Evolutionary conservation across 2,329 filamentous ascomycete species (phyloP).

Genomic region (Fusarium falciforme): DNA sequence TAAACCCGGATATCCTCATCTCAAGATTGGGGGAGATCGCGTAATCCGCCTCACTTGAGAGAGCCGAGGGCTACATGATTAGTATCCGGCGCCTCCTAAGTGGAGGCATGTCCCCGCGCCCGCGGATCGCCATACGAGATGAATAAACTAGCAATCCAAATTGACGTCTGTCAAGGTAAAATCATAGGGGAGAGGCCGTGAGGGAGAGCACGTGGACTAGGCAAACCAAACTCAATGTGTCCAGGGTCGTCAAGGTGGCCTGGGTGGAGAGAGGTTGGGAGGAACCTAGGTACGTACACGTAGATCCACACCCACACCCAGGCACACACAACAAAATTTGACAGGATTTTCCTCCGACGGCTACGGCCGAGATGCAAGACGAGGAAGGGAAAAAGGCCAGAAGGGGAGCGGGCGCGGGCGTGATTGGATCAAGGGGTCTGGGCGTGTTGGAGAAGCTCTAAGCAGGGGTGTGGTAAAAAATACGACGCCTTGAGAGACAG

Average conservation of each 20-base stretch:
- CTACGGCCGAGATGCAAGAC: slow-evolving; percentile 34
- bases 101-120: neutral
- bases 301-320: neutral
- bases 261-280: neutral
- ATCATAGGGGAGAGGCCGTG: neutral
- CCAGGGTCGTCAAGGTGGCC: neutral
- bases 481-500: neutral
- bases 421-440: slow-evolving; percentile 14
- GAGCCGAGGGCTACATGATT: slow-evolving; percentile 3
- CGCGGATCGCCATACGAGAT: neutral
- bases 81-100: slow-evolving; percentile 4
- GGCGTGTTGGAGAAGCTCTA: slow-evolving; percentile 27
- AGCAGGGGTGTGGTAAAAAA: slow-evolving; percentile 16
- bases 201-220: slow-evolving; percentile 1
- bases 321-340: neutral
- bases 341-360: slow-evolving; percentile 25
- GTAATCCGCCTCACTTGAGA: slow-evolving; percentile 1
- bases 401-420: slow-evolving; percentile 9
- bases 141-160: neutral
- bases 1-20: slow-evolving; percentile 1
- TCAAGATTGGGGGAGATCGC: slow-evolving; percentile 25
- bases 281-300: neutral
- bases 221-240: neutral
- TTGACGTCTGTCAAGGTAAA: neutral
- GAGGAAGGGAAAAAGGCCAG: neutral